Percentiles rank a stretch among this genome's conserved stretches.
phyloP scores from a whole-genome alignment of 2,329 filamentous ascomycete genomes.

The Cladophialophora psammophila region DNA sequence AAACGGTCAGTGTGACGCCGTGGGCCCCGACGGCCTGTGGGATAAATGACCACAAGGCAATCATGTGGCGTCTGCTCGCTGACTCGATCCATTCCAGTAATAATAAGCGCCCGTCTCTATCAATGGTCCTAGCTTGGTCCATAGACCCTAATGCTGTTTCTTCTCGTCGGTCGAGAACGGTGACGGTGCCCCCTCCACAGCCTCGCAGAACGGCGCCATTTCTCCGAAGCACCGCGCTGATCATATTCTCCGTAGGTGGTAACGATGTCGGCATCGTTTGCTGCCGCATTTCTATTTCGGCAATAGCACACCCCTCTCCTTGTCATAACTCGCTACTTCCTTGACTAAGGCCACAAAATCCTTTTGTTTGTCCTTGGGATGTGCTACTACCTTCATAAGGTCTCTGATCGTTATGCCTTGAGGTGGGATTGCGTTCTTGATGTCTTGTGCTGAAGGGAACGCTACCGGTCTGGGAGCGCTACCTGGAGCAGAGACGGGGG shows the following conservation, averaged over 20 bases:
- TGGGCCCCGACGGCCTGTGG: neutral
- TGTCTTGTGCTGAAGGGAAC: constrained; percentile 56
- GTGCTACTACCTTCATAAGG: constrained; percentile 45
- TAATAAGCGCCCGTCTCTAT: neutral
- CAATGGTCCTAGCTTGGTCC: neutral
- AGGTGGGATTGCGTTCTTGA: constrained; percentile 55
- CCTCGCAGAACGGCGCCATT: neutral
- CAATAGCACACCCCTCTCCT: constrained; percentile 31
- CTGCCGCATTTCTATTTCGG: constrained; percentile 25
- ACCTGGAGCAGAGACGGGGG: constrained; percentile 45
- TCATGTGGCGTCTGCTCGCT: neutral
- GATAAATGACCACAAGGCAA: neutral
- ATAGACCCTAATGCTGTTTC: neutral
- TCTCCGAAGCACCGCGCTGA: neutral
- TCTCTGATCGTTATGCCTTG: constrained; percentile 55
- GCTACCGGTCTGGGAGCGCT: constrained; percentile 16
- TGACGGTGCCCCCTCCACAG: neutral
- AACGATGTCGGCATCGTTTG: neutral
- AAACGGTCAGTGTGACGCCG: too few species aligned
- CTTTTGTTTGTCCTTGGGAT: constrained; percentile 27
- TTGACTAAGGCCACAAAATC: constrained; percentile 33
- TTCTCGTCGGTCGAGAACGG: neutral
- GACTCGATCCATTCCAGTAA: neutral
- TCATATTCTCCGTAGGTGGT: neutral
- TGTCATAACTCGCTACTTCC: constrained; percentile 32